Base-by-base conservation (phyloP, 306 rosid genomes). In the Cicer arietinum region DNA sequence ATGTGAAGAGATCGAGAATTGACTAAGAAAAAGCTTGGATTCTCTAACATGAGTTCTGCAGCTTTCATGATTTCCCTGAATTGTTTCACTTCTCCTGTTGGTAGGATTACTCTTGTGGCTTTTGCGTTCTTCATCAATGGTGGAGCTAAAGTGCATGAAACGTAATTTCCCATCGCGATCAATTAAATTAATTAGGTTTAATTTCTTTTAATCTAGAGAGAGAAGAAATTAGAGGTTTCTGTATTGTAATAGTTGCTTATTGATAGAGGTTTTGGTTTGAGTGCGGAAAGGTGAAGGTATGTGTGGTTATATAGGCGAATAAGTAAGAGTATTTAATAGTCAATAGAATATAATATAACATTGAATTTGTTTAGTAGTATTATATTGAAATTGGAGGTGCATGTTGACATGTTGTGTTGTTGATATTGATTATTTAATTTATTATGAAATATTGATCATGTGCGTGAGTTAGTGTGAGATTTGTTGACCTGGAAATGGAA, bases 41-140 rank as follows among this genome's bases (percentile, higher is more conserved):
- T 71, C 47, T 92, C 97, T 1, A 94, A 79, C 99, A 94, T 94
- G 68, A 94, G 91, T 82, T 94, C 99, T 0, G 97, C 99, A 7
- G 91, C 97, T 20, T 88, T 94, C 48, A 88, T 41, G 4, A 79
- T 8, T 0, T 88, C 85, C 7, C 78, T 88, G 79, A 79, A 87
- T 65, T 90, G 93, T 8, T 87, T 82, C 13, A 92, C 82, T 71
- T 90, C 96, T 9, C 99, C 96, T n/a, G 85, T 74, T 6, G 97
- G 97, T 30, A 90, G 82, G 3, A 94, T 45, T 7, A 94, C 97
- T 20, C 96, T 83, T 0, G 88, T 84, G 0, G 94, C 90, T 62
- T 82, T 89, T 5, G 83, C 60, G 69, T 71, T 85, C 83, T 84
- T 92, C 85, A 81, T 86, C 83, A 84, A 47, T 9, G 97, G 96